Conservation (phyloP, 2,329 filamentous ascomycete species). For the Pseudopyrenochaeta lycopersici region DNA sequence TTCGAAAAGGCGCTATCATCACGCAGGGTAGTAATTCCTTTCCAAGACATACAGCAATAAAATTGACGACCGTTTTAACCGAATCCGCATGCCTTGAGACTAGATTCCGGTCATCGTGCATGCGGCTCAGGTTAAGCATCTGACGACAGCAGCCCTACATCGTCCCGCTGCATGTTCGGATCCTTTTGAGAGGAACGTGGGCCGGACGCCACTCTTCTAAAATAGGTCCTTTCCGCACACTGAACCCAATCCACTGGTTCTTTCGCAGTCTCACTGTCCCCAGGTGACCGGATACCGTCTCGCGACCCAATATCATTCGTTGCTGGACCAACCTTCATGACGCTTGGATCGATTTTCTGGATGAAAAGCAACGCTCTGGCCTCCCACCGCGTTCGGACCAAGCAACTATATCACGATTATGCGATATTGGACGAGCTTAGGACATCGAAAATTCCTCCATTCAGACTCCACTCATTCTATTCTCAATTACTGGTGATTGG, state of each 20-base stretch:
- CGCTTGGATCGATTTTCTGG: constrained; percentile 12
- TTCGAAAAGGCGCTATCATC: neutral
- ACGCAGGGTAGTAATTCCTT: neutral
- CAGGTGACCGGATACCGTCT: constrained; percentile 21
- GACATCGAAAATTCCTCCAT: constrained; percentile 25
- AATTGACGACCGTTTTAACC: constrained; percentile 1
- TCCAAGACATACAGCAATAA: neutral
- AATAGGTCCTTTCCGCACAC: constrained; percentile 30
- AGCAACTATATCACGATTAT: constrained; percentile 34
- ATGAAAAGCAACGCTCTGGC: constrained; percentile 28
- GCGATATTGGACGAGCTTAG: constrained; percentile 36
- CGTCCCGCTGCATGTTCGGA: constrained; percentile 28
- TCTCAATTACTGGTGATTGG: constrained; percentile 29
- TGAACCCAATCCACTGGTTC: constrained; percentile 21
- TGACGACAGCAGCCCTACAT: constrained; percentile 46
- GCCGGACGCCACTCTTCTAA: constrained; percentile 40
- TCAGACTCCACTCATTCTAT: constrained; percentile 30
- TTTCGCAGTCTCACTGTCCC: constrained; percentile 28
- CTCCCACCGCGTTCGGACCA: constrained; percentile 24
- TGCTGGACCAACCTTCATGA: constrained; percentile 6
- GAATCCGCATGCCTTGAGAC: constrained; percentile 11
- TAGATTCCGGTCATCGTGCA: constrained; percentile 25
- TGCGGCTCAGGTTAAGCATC: constrained; percentile 49
- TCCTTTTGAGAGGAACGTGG: constrained; percentile 20
- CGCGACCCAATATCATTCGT: constrained; percentile 21